These are phyloP conservation scores for Pythium utonaiense DNA, from an alignment of 352 stramenopile genomes.

Conservation along the genomic window DNA sequence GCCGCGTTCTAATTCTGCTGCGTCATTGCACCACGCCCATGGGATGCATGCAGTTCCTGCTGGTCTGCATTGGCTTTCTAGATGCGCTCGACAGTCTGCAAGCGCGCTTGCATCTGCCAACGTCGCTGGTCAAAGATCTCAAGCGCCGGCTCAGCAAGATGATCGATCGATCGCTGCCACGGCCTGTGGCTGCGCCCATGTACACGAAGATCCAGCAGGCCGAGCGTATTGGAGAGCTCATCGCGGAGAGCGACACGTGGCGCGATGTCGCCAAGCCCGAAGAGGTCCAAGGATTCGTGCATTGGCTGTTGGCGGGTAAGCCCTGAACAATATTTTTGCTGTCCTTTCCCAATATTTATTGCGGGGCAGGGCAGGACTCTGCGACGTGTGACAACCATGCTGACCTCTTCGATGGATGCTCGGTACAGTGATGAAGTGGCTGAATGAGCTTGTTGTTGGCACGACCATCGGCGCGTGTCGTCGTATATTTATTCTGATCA, in stretches of 20 bases:
- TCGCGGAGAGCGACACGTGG: conserved; percentile 62
- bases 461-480: conserved; percentile 55
- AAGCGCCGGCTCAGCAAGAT: conserved; percentile 65
- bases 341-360: neutral
- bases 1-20: neutral
- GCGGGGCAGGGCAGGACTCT: no score
- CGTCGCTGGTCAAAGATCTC: conserved; percentile 68
- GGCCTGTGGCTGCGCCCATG: conserved; percentile 26
- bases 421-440: conserved; percentile 38
- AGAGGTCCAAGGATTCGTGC: conserved; percentile 61
- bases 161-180: conserved; percentile 46
- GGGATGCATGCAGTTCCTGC: conserved; percentile 75
- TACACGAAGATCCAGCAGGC: conserved; percentile 23
- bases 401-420: neutral
- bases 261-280: conserved; percentile 42
- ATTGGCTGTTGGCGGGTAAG: conserved; percentile 57
- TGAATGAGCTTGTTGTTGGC: conserved; percentile 51
- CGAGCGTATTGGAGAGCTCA: conserved; percentile 33
- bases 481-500: conserved; percentile 70
- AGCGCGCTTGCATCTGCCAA: conserved; percentile 62
- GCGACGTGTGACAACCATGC: neutral
- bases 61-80: conserved; percentile 74
- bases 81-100: conserved; percentile 74
- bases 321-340: no score
- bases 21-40: no score